A percentile compares a stretch with the other conserved stretches of the same genome.
Conservation (phyloP, 2,329 filamentous ascomycete genomes). For the Ophiostoma novo-ulmi region DNA sequence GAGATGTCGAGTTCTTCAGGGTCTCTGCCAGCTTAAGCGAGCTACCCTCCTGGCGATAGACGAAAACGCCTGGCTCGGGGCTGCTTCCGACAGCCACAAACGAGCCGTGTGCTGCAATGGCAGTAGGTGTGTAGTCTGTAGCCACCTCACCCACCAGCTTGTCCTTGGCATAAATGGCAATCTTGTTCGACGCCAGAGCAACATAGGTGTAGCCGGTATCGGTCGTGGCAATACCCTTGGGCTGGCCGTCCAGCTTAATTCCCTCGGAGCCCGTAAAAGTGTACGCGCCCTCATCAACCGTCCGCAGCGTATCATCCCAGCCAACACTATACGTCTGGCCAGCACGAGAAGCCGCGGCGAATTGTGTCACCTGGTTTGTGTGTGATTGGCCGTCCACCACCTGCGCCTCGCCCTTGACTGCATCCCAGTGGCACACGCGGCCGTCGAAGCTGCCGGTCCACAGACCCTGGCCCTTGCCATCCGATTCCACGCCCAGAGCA, state of each 20-base stretch:
- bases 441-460: constrained; percentile 94
- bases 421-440: constrained; percentile 77
- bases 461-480: constrained; percentile 58
- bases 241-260: constrained; percentile 68
- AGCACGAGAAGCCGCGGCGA: constrained; percentile 56
- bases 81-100: constrained; percentile 68
- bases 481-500: constrained; percentile 56
- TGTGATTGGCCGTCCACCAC: constrained; percentile 75
- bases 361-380: constrained; percentile 77
- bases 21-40: constrained; percentile 51
- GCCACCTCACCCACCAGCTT: constrained; percentile 55
- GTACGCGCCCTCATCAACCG: constrained; percentile 66
- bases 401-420: constrained; percentile 61
- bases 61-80: constrained; percentile 63
- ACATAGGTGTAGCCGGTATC: constrained; percentile 52
- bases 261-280: constrained; percentile 63
- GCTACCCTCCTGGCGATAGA: constrained; percentile 62
- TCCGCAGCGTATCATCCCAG: constrained; percentile 89
- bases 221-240: constrained; percentile 61
- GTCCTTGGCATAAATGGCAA: constrained; percentile 55
- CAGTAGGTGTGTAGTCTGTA: constrained; percentile 58
- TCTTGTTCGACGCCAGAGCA: constrained; percentile 46
- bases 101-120: constrained; percentile 63
- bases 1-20: constrained; percentile 63
- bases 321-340: constrained; percentile 76